phyloP scores from a whole-genome alignment of 805 yeast genomes.

The Candida succiphila region DNA sequence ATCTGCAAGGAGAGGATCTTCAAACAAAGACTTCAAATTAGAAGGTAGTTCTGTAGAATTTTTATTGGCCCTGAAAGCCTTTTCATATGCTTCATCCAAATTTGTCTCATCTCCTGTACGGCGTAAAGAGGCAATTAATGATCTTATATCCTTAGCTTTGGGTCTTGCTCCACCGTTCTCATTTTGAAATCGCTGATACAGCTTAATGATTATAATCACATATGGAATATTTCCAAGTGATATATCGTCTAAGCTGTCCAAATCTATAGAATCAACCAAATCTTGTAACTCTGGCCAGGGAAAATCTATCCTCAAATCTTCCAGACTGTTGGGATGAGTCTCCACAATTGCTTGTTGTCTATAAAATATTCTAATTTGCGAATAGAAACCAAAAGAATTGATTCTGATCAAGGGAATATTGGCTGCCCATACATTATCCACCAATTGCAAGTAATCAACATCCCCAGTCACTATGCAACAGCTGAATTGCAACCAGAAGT shows the following conservation, averaged over 20 bases:
- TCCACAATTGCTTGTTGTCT: constrained; percentile 60
- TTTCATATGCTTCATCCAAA: constrained; percentile 24
- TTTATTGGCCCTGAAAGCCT: constrained; percentile 34
- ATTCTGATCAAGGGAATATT: constrained; percentile 17
- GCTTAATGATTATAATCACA: constrained; percentile 48
- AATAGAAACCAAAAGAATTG: constrained; percentile 48
- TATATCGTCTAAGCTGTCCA: constrained; percentile 34
- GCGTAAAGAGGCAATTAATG: constrained; percentile 4
- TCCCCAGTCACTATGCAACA: constrained; percentile 30
- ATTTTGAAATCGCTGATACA: constrained; percentile 30
- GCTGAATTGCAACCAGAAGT: constrained; percentile 39
- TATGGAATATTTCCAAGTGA: constrained; percentile 56
- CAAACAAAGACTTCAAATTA: constrained; percentile 16
- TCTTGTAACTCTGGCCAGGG: constrained; percentile 65
- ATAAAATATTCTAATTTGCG: constrained; percentile 41
- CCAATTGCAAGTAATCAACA: constrained; percentile 8
- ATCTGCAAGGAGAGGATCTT: constrained; percentile 11
- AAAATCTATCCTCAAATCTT: constrained; percentile 53
- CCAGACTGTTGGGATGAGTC: constrained; percentile 54
- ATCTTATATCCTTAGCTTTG: constrained; percentile 11
- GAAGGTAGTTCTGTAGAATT: constrained; percentile 23
- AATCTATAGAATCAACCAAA: constrained; percentile 40
- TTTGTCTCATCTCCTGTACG: constrained; percentile 21
- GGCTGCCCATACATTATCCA: constrained; percentile 28
- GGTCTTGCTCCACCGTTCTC: constrained; percentile 13